Evolutionary conservation across 1,284 basidiomycete species (phyloP).

Genomic region (Xanthoconium separans): DNA sequence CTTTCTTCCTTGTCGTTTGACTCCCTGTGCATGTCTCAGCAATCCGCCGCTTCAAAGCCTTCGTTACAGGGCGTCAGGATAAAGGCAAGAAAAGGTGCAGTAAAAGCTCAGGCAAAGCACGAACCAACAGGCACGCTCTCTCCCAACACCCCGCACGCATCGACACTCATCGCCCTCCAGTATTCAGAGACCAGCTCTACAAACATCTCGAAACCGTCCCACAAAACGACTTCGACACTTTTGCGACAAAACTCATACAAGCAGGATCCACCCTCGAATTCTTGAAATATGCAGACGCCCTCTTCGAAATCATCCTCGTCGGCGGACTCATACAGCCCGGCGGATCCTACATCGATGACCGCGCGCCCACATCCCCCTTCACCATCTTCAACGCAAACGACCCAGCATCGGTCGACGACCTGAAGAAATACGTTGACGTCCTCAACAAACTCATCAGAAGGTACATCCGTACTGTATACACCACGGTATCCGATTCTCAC

Average conservation of each 20-base stretch:
- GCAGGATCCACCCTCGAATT: constrained; percentile 91
- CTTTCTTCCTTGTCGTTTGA: constrained; percentile 23
- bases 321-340: constrained; percentile 96
- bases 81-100: constrained; percentile 84
- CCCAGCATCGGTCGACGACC: constrained; percentile 74
- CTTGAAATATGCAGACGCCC: constrained; percentile 92
- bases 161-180: constrained; percentile 41
- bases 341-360: constrained; percentile 88
- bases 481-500: constrained; percentile 12
- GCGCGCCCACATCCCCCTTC: constrained; percentile 78
- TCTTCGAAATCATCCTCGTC: constrained; percentile 93
- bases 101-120: constrained; percentile 87
- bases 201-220: constrained; percentile 90
- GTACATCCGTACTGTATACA: constrained; percentile 38
- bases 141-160: constrained; percentile 5
- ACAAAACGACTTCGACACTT: constrained; percentile 79
- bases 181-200: constrained; percentile 93
- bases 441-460: constrained; percentile 94
- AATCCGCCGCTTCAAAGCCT: constrained; percentile 77
- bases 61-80: constrained; percentile 85
- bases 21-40: constrained; percentile 80
- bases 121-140: constrained; percentile 63
- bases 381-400: constrained; percentile 81
- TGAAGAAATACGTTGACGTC: constrained; percentile 92
- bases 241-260: constrained; percentile 83